Conservation (phyloP, 2,329 filamentous ascomycete genomes). For the Cladobotryum protrusum region DNA sequence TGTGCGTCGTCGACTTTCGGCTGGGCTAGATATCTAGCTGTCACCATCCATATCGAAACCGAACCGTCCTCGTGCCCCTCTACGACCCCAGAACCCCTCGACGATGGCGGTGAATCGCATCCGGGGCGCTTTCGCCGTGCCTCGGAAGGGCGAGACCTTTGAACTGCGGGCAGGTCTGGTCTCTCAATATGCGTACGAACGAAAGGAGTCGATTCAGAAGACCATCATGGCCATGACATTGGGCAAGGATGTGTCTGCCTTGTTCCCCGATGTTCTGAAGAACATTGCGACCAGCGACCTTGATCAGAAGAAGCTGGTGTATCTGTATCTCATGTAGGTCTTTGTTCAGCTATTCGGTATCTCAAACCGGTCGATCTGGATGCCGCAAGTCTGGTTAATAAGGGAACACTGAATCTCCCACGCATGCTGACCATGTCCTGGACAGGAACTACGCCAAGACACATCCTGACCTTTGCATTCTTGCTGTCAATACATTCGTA, state of each 20-base stretch:
- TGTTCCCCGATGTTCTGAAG: slow-evolving; percentile 97
- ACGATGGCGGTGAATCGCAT: slow-evolving; percentile 95
- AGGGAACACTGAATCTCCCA: background rate
- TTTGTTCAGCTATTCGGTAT: no score
- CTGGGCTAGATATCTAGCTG: background rate
- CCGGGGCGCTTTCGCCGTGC: slow-evolving; percentile 84
- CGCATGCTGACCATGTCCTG: background rate
- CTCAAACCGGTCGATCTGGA: background rate
- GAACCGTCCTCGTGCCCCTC: slow-evolving; percentile 20
- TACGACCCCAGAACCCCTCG: slow-evolving; percentile 16
- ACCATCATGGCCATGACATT: slow-evolving; percentile 99
- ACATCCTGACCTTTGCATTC: slow-evolving; percentile 95
- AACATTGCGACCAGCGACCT: slow-evolving; percentile 94
- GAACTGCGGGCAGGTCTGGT: slow-evolving; percentile 92
- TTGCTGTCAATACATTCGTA: slow-evolving; percentile 98
- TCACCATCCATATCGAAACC: slow-evolving; percentile 1
- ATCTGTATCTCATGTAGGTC: slow-evolving; percentile 88
- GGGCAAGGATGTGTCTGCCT: slow-evolving; percentile 93
- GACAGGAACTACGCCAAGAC: slow-evolving; percentile 97
- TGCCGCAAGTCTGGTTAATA: background rate
- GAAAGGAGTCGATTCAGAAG: slow-evolving; percentile 98
- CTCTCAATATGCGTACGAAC: slow-evolving; percentile 98
- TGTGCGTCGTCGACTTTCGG: no score
- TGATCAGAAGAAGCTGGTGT: slow-evolving; percentile 99
- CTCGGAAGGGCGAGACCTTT: slow-evolving; percentile 95